Percentiles rank a stretch among this genome's conserved stretches.
Evolutionary conservation across 2,329 filamentous ascomycete species (phyloP).

Genomic region (Botryotinia globosa): DNA sequence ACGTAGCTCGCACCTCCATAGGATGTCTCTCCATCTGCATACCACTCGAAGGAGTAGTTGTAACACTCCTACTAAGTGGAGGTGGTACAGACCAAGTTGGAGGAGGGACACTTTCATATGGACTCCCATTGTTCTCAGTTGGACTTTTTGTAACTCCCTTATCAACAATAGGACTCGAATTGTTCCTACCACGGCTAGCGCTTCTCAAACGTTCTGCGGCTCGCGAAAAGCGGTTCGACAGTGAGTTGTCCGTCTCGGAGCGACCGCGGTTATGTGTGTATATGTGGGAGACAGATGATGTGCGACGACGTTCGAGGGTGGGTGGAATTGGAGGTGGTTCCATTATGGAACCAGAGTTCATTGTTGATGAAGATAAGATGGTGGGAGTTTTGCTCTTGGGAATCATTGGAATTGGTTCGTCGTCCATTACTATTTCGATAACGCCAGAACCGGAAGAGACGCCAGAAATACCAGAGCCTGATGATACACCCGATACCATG

Average conservation of each 20-base stretch:
- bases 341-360: constrained; percentile 7
- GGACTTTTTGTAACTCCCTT: constrained; percentile 30
- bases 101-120: constrained; percentile 37
- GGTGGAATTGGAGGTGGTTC: constrained; percentile 38
- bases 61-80: constrained; percentile 21
- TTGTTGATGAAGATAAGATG: not conserved
- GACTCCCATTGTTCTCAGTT: constrained; percentile 30
- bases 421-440: constrained; percentile 65
- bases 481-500: constrained; percentile 29
- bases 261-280: constrained; percentile 53
- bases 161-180: constrained; percentile 25
- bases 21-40: constrained; percentile 35
- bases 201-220: constrained; percentile 60
- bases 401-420: constrained; percentile 28
- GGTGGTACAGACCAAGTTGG: constrained; percentile 25
- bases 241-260: constrained; percentile 51
- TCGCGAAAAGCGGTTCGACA: constrained; percentile 54
- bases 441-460: constrained; percentile 51
- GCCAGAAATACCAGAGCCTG: constrained; percentile 36
- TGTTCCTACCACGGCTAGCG: constrained; percentile 54
- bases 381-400: constrained; percentile 15
- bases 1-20: constrained; percentile 36
- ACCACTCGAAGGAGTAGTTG: constrained; percentile 19
- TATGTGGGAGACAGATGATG: constrained; percentile 32
- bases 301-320: constrained; percentile 41